Base-by-base conservation (phyloP, 2,329 filamentous ascomycete genomes). In the Aureobasidium sp. region DNA sequence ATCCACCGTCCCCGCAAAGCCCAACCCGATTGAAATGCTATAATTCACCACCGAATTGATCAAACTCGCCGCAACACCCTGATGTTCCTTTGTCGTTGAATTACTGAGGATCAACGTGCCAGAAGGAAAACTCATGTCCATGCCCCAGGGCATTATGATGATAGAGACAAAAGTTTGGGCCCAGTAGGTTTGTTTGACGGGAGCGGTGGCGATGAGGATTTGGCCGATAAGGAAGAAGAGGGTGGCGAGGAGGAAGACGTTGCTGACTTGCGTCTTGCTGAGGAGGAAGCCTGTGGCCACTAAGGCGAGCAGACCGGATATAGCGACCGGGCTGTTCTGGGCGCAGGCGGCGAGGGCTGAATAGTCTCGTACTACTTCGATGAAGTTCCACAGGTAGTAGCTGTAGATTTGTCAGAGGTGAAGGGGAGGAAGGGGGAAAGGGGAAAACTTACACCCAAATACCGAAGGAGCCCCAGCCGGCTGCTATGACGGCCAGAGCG, bases 21-120 rank as follows among this genome's bases (percentile, higher is more conserved):
- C 84, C 0, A 88, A 70, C 0, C 80, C 81, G 2, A 86, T 65
- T 1, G 79, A 80, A 27, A 86, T 85, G 54, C 77, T 78, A 62
- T 86, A 88, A 64, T 88, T 86, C 56, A 86, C 78, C 7, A 84
- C 72, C 0, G 82, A 85, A 54, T 77, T 81, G 27, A 85, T 78
- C 5, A 86, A 63, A 14, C 74, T 79, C 0, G 75, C 75, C 2
- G 75, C 75, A 14, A 78, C 68, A 6, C 76, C 77, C 57, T 79
- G 76, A 24, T 75, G 70, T 45, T 74, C 66, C 22, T 69, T 67
- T 7, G 66, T 59, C 25, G 76, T 68, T 2, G 68, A 69, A 58
- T 84, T 77, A 29, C 75, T 79, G 8, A 86, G 69, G 22, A 85
- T 74, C 11, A 85, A 63, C 0, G 76, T 83, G 0, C 79, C 80